Conservation (phyloP, 176 grass and related monocot species). For the Luzula sylvatica region DNA sequence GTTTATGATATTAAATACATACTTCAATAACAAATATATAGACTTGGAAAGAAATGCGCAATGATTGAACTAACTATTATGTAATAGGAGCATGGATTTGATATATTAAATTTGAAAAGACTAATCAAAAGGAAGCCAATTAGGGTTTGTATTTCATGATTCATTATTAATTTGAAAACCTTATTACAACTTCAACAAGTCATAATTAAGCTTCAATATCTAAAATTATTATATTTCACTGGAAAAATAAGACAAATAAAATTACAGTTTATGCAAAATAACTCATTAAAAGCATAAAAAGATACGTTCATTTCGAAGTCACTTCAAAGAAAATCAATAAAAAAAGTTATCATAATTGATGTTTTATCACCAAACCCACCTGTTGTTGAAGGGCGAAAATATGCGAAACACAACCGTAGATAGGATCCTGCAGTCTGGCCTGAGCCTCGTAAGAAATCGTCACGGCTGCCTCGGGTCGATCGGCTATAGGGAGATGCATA, state of each 20-base stretch:
- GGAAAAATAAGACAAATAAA: too few relatives aligned
- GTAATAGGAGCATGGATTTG: slow-evolving; percentile 1
- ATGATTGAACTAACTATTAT: background rate
- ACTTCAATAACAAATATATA: background rate
- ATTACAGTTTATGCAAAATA: too few relatives aligned
- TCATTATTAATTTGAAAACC: too few relatives aligned
- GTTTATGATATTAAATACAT: slow-evolving; percentile 2
- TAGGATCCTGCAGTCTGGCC: slow-evolving; percentile 73
- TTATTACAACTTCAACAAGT: too few relatives aligned
- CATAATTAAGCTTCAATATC: too few relatives aligned
- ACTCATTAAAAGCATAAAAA: too few relatives aligned
- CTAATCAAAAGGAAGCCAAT: background rate
- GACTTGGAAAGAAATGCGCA: background rate
- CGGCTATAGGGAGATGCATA: slow-evolving; percentile 55
- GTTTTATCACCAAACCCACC: slow-evolving; percentile 14
- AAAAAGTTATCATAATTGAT: too few relatives aligned
- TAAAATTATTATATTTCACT: too few relatives aligned
- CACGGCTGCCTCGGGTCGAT: slow-evolving; percentile 84
- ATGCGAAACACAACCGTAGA: slow-evolving; percentile 92
- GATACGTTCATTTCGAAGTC: too few relatives aligned
- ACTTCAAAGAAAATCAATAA: too few relatives aligned
- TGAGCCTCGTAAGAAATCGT: slow-evolving; percentile 96
- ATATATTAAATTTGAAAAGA: slow-evolving; percentile 12
- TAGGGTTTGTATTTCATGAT: too few relatives aligned
- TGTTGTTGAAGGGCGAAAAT: slow-evolving; percentile 97